These are phyloP conservation scores for Scheffersomyces coipomensis DNA, from an alignment of 805 yeast genomes.

Conservation along the genomic window DNA sequence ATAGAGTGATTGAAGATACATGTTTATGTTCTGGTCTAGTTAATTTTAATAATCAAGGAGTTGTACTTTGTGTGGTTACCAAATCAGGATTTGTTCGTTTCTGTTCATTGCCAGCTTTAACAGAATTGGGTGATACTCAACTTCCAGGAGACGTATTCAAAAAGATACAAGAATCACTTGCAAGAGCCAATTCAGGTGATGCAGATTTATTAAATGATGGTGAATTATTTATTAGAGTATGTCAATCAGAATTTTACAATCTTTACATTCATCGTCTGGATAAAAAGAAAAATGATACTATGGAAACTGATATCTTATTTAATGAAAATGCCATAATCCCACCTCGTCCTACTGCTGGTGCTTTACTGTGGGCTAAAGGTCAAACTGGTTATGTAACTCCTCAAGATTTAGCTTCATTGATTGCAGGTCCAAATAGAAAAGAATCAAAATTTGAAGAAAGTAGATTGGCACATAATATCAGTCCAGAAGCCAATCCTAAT, in stretches of 20 bases:
- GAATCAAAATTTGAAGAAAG: conserved; percentile 54
- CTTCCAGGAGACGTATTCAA: conserved; percentile 27
- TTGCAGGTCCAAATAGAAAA: conserved; percentile 76
- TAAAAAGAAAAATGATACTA: conserved; percentile 15
- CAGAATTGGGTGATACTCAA: conserved; percentile 52
- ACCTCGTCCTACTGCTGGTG: conserved; percentile 73
- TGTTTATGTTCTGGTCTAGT: conserved; percentile 53
- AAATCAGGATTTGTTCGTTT: conserved; percentile 47
- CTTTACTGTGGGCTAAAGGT: conserved; percentile 87
- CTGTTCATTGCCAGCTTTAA: conserved; percentile 59
- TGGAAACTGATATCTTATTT: conserved; percentile 57
- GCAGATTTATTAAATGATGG: conserved; percentile 47
- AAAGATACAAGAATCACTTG: conserved; percentile 18
- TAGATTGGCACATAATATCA: conserved; percentile 45
- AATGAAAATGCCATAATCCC: conserved; percentile 69
- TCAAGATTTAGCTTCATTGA: conserved; percentile 59
- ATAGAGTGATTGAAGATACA: conserved; percentile 54
- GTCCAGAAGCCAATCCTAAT: conserved; percentile 43
- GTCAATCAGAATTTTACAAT: conserved; percentile 43
- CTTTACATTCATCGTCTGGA: conserved; percentile 16
- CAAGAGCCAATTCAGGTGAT: conserved; percentile 12
- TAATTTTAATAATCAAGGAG: conserved; percentile 38
- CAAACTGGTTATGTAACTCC: conserved; percentile 54
- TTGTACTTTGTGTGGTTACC: conserved; percentile 46
- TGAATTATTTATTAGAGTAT: conserved; percentile 56